Evolutionary conservation across 169 alveolate species (phyloP).

Genomic region (Plasmodium falciparum): DNA sequence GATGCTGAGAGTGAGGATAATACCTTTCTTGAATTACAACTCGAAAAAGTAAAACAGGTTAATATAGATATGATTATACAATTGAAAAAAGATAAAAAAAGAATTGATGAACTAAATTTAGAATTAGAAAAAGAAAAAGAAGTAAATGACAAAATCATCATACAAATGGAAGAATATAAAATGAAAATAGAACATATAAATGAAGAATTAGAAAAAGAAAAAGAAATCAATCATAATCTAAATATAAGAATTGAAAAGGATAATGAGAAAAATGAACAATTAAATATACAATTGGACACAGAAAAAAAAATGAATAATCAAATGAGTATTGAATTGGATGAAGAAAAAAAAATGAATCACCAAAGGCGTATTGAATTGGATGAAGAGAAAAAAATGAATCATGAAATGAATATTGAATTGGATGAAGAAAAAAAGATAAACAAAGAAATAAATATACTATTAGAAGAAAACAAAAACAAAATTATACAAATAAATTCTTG

Average conservation of each 20-base stretch:
- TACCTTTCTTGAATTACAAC: no score
- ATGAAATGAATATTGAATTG: constrained; percentile 9
- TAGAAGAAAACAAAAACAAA: constrained; percentile 11
- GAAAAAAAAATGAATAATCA: constrained; percentile 5
- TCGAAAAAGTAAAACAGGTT: neutral
- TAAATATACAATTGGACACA: neutral
- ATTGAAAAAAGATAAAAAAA: constrained; percentile 28
- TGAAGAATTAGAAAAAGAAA: constrained; percentile 12
- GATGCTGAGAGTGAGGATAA: no score
- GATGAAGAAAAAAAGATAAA: constrained; percentile 13
- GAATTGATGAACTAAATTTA: neutral
- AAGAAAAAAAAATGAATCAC: constrained; percentile 25
- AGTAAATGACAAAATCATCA: neutral
- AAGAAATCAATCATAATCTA: neutral
- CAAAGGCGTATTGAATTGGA: constrained; percentile 6
- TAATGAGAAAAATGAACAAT: neutral
- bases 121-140: constrained; percentile 23
- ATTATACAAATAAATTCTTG: neutral
- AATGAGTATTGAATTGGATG: neutral
- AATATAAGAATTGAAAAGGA: constrained; percentile 3
- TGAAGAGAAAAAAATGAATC: constrained; percentile 14
- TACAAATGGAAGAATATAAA: no score
- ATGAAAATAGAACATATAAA: no score
- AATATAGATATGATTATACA: neutral
- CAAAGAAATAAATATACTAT: neutral